Percentiles rank a stretch among this genome's conserved stretches.
These are phyloP conservation scores for Erodium moschatum DNA, from an alignment of 441 rosid species.

Conservation along the genomic window DNA sequence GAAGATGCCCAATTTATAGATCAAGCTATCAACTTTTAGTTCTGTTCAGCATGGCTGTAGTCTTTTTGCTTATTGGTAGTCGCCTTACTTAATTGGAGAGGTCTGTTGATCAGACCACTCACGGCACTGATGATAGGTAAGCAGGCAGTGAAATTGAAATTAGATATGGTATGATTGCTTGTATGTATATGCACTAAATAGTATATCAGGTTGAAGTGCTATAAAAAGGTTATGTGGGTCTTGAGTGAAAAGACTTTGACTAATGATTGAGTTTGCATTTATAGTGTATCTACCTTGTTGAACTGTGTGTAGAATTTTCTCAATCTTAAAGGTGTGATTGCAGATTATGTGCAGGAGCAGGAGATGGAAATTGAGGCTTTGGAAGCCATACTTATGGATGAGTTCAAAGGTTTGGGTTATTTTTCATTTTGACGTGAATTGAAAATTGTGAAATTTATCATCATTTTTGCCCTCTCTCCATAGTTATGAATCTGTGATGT, in stretches of 20 bases:
- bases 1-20: not conserved
- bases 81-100: no score
- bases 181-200: not conserved
- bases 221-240: not conserved
- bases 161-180: not conserved
- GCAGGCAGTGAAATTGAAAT: slow-evolving; percentile 4
- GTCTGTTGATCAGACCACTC: no score
- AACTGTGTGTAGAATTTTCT: not conserved
- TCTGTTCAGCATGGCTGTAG: no score
- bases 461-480: not conserved
- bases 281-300: not conserved
- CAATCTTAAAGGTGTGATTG: not conserved
- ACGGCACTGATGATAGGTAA: not conserved
- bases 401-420: slow-evolving; percentile 56
- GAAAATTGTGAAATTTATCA: slow-evolving; percentile 13
- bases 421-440: slow-evolving; percentile 12
- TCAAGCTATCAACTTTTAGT: not conserved
- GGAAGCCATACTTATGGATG: slow-evolving; percentile 92
- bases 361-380: slow-evolving; percentile 95
- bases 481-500: not conserved
- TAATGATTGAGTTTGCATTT: not conserved
- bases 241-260: not conserved
- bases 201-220: not conserved
- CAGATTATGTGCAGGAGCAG: slow-evolving; percentile 74
- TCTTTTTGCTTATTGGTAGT: no score